Evolutionary conservation across 805 yeast genomes (phyloP), one percentile per base, ranked within the genome.

Genomic region (Nakazawaea ishiwadae): DNA sequence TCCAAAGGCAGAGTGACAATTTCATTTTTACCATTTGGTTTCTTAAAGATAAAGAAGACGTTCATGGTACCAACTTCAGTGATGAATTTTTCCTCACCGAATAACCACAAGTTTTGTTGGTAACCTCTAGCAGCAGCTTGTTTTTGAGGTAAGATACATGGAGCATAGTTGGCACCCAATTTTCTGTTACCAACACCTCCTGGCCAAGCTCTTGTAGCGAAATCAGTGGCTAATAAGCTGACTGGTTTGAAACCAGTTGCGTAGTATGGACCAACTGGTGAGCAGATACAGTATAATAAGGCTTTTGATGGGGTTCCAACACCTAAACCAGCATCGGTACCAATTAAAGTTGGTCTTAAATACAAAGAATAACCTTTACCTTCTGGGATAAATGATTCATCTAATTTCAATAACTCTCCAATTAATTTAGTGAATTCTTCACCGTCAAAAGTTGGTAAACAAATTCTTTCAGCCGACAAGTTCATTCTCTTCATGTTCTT

Each of bases 51-150:
- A 55, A 85, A 81, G 69, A 93, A 91, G 34, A 76, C 91, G 66
- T 91, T 91, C 98, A 91, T 93, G 44, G 98, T 89, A 51, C 99
- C 99, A 44, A 88, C 98, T 71, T 91, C 98, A 51, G 98, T 91
- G 55, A 91, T 79, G 54, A 80, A 78, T 31, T 76, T 73, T 60
- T 91, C 91, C 44, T 84, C 87, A 47, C 96, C 96, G 55, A 91
- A 91, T 55, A 91, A 72, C 99, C 98, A 91, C 62, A 91, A 70
- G 72, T 91, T 91, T 68, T 93, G 98, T 63, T 87, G 95, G 71
- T 79, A 90, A 33, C 99, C 99, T 65, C 90, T 79, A 18, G 71
- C 57, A 42, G 96, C 96, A 39, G 98, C 96, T 67, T 86, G 83
- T 53, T 76, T 70, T 68, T 88, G 96, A 24, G 98, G 97, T 59